Evolutionary conservation across 1,284 basidiomycete genomes (phyloP), one percentile per base, ranked within the genome.

Genomic region (Sparassis latifolia): DNA sequence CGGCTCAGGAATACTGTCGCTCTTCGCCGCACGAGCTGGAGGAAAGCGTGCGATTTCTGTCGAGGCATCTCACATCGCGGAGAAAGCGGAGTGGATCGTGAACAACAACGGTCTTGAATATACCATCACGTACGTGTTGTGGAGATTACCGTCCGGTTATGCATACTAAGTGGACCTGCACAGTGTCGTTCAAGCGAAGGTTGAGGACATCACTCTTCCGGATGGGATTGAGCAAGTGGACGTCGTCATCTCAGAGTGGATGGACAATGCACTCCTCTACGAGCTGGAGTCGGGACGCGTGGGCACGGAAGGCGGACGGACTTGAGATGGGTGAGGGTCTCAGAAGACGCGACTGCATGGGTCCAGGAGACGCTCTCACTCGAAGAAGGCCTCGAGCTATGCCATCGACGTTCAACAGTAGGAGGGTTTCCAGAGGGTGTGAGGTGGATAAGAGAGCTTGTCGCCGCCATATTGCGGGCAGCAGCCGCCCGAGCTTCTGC

Each of bases 181-280:
- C 56, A 86, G 84, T 2, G 91, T 97, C 30, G 80, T 95, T 55
- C 83, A 79, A 49, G 90, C 92, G 41, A 96, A 95, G 66, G 78
- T 97, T 2, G 95, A 97, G 68, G 82, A 93, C 40, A 84, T 97
- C 51, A 68, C 67, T 5, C 70, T 90, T 0, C 85, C 90, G 2
- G 80, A 84, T 29, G 80, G 70, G 31, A 73, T 86, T 44, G 75
- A 80, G 10, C 77, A 90, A 46, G 94, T 98, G 35, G 95, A 98
- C 66, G 79, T 98, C 47, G 93, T 99, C 64, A 77, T 98, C 46
- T 94, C 90, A 31, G 96, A 99, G 69, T 99, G 96, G 96, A 98
- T 98, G 96, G 92, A 92, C 3, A 94, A 94, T 63, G 89, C 88
- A 35, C 74, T 94, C 29, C 77, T 97, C 27, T 98, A 98, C 69